Base-by-base conservation (phyloP, 2,329 filamentous ascomycete genomes). In the Cladosporium sp. region DNA sequence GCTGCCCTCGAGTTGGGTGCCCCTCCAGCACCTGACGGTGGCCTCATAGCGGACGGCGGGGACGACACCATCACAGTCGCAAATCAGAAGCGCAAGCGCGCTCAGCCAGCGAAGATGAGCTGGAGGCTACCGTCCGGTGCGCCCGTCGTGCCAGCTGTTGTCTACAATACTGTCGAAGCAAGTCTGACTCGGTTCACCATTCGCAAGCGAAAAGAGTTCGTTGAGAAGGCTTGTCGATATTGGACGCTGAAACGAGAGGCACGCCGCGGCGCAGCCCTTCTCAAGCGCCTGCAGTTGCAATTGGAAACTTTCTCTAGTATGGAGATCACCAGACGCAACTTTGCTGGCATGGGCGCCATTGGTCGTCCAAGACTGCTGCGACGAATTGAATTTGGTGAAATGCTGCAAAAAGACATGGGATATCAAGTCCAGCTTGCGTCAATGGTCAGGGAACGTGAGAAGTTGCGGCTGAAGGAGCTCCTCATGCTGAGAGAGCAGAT, bases 171-270 rank as follows among this genome's bases (percentile, higher is more conserved):
- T 31, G 92, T 99, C 26, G 91, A 97, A 71, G 87, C 87, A 53
- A 91, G 93, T 0, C 84, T 99, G 37, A 87, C 89, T 68, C 88
- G 92, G 57, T 98, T 98, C 76, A 87, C 87, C n/a, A 84, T 91
- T 40, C 88, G 90, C 33, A 96, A 95, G 75, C 88, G 93, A 62
- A 97, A 96, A 75, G 93, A 97, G 67, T 99, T 92, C 76, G 89
- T 96, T 2, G 90, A 92, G 65, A 94, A 97, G 77, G 91, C 91
- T 1, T 98, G 94, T 80, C 93, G 92, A 72, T 99, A 98, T 79
- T 99, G 95, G 95, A 98, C 95, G 0, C 79, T 99, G 69, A 99
- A 99, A 80, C 88, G 95, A 65, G 95, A 99, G 78, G 91, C 94
- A 68, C 88, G 95, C 37, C 86, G 95, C 66, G 95, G 95, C 56